Evolutionary conservation across 2,329 filamentous ascomycete species (phyloP), one percentile per base, ranked within the genome.

Genomic region (Colletotrichum zoysiae): DNA sequence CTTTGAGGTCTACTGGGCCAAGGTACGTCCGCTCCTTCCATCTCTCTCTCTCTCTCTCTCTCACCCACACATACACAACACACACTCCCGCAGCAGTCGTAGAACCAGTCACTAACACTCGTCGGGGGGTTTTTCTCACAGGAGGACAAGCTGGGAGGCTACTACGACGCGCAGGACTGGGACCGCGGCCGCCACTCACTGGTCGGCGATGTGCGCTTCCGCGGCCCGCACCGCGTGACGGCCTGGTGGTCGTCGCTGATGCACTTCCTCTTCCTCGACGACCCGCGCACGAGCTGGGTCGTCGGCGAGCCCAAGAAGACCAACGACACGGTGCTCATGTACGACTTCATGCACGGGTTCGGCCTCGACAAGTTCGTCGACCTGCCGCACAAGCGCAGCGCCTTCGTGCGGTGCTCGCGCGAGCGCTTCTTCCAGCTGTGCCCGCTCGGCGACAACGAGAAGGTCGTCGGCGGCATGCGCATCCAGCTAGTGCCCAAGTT

Each of bases 1-100:
- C 79, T 95, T 93, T 78, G 93, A 95, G 79, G 84, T 95, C 1
- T 95, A 95, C 80, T 95, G 92, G 92, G 91, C 90, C 46, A 90
- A 90, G 84, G 87, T 88, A 81, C 53, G 67, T 73, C 80, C 55
- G 14, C 16, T 33, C 51, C 26, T 23, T 16, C 7, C 14, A 3
- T 53, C 16, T 9, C 18, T 26, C 7, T 23, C 70, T 73, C 16
- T 73, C 74, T 26, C 71, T 71, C 63, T 74, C 74, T 59, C 77
- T 73, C n/a, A n/a, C n/a, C n/a, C n/a, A n/a, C n/a, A n/a, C n/a
- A n/a, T n/a, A n/a, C n/a, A n/a, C n/a, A n/a, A 26, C 26, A 26
- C 26, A 26, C 26, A 26, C 26, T 26, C 26, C 26, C 26, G 3
- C 26, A 44, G 16, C 1, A 23, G 30, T 33, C 8, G 23, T 2